Base-by-base conservation (phyloP, 2,329 filamentous ascomycete species). In the Hymenoscyphus fraxineus region DNA sequence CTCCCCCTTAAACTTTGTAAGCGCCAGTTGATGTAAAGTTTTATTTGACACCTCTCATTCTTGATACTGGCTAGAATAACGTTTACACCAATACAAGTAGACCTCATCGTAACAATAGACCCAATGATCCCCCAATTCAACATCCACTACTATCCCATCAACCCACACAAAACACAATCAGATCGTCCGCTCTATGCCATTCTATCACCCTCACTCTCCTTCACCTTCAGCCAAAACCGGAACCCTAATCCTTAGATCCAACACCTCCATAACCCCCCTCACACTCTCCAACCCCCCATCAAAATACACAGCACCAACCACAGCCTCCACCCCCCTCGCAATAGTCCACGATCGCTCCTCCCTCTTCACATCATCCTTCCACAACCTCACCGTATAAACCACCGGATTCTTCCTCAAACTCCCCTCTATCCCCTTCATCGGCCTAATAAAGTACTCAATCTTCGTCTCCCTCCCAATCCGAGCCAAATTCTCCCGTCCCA, bases 301-400 rank as follows among this genome's bases (percentile, higher is more conserved):
- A 38, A 64, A 68, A 58, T 68, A 70, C 1, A 69, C 69, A 6
- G 71, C 70, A 12, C 71, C 70, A 39, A 72, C 65, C 2, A 72
- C 63, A 15, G 71, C 71, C 51, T 67, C 65, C 15, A 72, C 65
- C 13, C 63, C 70, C 55, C 66, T 67, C 12, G 64, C 64, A 41
- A 69, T 63, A 1, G 58, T 63, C 16, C 64, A 62, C 12, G 60
- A 56, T 10, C 38, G 58, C 54, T 69, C 64, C 58, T 68, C 65
- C 19, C 60, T 60, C 40, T 47, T n/a, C 16, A 62, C 51, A 56
- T 71, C 71, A 7, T 69, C 64, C 32, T 64, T 68, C 2, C 69
- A 12, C n/a, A 66, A 27, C 22, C 22, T 27, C 22, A 27, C 22
- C 22, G 22, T 27, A 27, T 27, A 12, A 2, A 51, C 39, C 6